Evolutionary conservation across 495 filamentous ascomycete species (phyloP), one percentile per base, ranked within the genome.

Genomic region (Tuber microsphaerosporum): DNA sequence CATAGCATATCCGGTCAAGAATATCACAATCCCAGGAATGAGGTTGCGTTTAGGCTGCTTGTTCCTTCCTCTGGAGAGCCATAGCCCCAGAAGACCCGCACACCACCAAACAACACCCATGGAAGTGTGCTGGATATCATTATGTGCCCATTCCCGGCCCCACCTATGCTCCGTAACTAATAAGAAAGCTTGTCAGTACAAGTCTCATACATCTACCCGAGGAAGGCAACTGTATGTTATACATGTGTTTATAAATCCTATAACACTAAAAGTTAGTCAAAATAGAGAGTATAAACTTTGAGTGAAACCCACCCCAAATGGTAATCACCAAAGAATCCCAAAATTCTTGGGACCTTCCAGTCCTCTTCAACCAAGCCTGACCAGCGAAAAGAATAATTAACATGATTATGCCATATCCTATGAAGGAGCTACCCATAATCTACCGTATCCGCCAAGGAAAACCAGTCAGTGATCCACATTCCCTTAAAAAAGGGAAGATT

Each of bases 61-160:
- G 75, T 94, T 88, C 74, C 93, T 88, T 26, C 88, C 93, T 74
- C 89, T 88, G 82, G 92, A 94, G 43, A 98, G 85, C 96, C 95
- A 99, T 75, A 99, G 88, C 31, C 95, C 96, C 42, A 95, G 86
- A 37, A 99, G 85, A 26, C 95, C 95, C 26, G 96, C 94, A 81
- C 89, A 91, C 94, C 94, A 97, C 95, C 95, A 99, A 73, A 99
- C 90, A 75, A 99, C 89, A 43, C 95, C 95, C 96, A 98, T 99
- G 17, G 90, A 91, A 0, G 95, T 99, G 82, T 98, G 96, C 83
- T 99, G 95, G 83, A 97, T 89, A 83, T 99, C 95, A 82, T 97
- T 97, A 81, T 89, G 88, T n/a, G 91, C 94, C 95, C 95, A 99
- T 2, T 88, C 86, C 0, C 86, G 85, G 48, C 96, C 96, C 95